A percentile compares a stretch with the other conserved stretches of the same genome.
Conservation (phyloP, 345 rosid species). For the Viola odorata region DNA sequence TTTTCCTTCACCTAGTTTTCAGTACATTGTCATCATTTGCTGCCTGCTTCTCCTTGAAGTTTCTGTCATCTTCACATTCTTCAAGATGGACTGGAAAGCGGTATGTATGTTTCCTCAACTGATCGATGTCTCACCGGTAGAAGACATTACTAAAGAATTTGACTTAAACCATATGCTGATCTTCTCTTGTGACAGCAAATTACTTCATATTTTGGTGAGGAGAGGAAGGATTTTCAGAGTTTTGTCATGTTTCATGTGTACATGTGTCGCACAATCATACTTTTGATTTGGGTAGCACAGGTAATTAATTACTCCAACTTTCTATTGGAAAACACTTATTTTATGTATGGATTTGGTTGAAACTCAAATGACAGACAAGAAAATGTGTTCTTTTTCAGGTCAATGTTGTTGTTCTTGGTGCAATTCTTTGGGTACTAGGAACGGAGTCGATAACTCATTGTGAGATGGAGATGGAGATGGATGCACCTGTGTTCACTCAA, state of each 20-base stretch:
- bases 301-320: too few relatives aligned
- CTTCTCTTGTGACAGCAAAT: constrained; percentile 28
- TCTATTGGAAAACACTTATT: too few relatives aligned
- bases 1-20: constrained; percentile 24
- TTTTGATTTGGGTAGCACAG: constrained; percentile 36
- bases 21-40: constrained; percentile 37
- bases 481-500: constrained; percentile 18
- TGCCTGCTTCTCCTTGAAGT: constrained; percentile 37
- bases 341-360: too few relatives aligned
- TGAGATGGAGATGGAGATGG: neutral
- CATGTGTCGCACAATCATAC: constrained; percentile 27
- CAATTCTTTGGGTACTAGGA: constrained; percentile 29
- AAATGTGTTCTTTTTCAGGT: constrained; percentile 26
- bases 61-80: constrained; percentile 34
- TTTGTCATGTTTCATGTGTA: constrained; percentile 32
- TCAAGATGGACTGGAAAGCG: constrained; percentile 39
- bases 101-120: constrained; percentile 36
- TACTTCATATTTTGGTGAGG: constrained; percentile 16
- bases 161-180: neutral
- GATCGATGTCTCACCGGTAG: neutral
- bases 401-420: constrained; percentile 20
- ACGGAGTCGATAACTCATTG: constrained; percentile 14
- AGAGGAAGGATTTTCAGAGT: constrained; percentile 13
- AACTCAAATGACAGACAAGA: too few relatives aligned
- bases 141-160: too few relatives aligned